phyloP scores from a whole-genome alignment of 768 basidiomycete genomes.

The Cystofilobasidium ferigula region DNA sequence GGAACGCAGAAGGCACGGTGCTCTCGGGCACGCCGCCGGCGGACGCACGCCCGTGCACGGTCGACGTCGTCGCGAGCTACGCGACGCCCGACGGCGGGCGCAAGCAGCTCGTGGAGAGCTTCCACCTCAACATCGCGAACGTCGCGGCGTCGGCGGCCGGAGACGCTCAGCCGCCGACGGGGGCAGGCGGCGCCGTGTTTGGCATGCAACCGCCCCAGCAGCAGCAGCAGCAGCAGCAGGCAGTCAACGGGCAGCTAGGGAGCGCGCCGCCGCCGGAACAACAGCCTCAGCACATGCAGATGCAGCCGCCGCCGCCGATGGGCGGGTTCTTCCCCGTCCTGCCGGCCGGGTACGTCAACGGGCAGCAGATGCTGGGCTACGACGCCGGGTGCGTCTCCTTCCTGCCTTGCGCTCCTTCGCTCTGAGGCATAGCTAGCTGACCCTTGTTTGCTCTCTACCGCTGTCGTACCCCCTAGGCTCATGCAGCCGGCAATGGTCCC shows the following conservation, averaged over 20 bases:
- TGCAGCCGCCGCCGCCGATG: neutral
- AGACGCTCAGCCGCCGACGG: neutral
- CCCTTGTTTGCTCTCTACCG: neutral
- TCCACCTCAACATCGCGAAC: neutral
- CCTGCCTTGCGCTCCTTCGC: neutral
- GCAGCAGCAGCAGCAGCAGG: neutral
- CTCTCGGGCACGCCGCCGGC: slow-evolving; percentile 60
- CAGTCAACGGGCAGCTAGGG: too few relatives aligned
- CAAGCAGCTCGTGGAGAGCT: neutral
- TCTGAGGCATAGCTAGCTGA: neutral
- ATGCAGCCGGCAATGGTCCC: neutral
- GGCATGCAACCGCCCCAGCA: slow-evolving; percentile 8
- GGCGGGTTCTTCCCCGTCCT: neutral
- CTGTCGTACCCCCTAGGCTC: neutral
- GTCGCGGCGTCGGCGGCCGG: neutral
- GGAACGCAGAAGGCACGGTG: slow-evolving; percentile 49
- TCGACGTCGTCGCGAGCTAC: slow-evolving; percentile 29
- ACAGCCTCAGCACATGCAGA: neutral
- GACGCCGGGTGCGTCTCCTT: neutral
- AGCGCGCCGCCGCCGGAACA: neutral
- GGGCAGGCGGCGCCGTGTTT: neutral
- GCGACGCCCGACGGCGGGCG: neutral
- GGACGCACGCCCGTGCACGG: slow-evolving; percentile 21
- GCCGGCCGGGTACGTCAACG: neutral
- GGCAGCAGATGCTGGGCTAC: slow-evolving; percentile 2